phyloP scores from a whole-genome alignment of 495 filamentous ascomycete genomes.

The Penicillium chermesinum region DNA sequence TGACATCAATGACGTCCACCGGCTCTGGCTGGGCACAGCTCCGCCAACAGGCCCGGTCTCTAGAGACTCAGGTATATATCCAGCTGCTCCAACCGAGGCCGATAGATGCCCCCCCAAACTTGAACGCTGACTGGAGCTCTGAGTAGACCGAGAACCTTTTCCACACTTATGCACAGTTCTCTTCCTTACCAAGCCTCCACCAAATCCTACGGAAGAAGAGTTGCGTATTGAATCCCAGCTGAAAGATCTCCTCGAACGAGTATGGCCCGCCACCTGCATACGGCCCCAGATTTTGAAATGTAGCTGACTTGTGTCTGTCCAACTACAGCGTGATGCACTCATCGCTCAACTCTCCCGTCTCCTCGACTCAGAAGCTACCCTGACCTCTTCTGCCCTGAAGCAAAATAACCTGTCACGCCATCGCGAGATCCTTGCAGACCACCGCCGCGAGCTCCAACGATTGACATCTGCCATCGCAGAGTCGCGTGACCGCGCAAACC shows the following conservation, averaged over 20 bases:
- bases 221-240: conserved; percentile 70
- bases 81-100: conserved; percentile 1
- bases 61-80: conserved; percentile 79
- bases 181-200: conserved; percentile 71
- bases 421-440: conserved; percentile 81
- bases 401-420: conserved; percentile 91
- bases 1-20: conserved; percentile 60
- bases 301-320: neutral
- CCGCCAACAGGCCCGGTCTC: conserved; percentile 81
- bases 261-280: conserved; percentile 14
- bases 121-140: conserved; percentile 5
- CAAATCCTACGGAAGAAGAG: conserved; percentile 83
- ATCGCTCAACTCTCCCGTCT: conserved; percentile 80
- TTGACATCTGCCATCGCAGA: conserved; percentile 63
- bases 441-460: conserved; percentile 75
- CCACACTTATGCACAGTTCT: conserved; percentile 92
- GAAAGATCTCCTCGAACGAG: conserved; percentile 69
- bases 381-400: conserved; percentile 85
- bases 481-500: conserved; percentile 78
- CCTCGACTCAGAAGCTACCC: conserved; percentile 88
- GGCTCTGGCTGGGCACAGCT: conserved; percentile 92
- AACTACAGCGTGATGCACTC: conserved; percentile 67
- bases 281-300: neutral
- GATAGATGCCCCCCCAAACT: neutral
- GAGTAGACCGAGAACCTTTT: conserved; percentile 84